These are phyloP conservation scores for Pedinophyceae sp. DNA, from an alignment of 139 green algal genomes.

Conservation along the genomic window DNA sequence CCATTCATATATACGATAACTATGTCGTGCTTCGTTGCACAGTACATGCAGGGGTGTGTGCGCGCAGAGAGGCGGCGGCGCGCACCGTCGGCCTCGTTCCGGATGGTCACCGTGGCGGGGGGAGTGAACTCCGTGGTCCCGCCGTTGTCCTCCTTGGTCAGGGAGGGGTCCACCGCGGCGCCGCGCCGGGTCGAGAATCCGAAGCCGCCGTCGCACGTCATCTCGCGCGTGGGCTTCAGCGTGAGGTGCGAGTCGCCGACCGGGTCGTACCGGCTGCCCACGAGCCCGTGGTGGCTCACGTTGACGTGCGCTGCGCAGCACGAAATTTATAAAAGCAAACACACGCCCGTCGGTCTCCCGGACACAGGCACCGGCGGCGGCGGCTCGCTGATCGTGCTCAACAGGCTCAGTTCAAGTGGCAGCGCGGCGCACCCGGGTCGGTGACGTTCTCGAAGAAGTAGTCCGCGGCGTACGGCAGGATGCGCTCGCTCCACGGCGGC, in stretches of 20 bases:
- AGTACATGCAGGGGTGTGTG: background rate
- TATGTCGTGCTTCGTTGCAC: background rate
- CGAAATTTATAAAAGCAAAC: too few relatives aligned
- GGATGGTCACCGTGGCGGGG: too few relatives aligned
- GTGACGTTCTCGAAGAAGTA: constrained; percentile 29
- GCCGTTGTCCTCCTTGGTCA: background rate
- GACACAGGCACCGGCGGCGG: too few relatives aligned
- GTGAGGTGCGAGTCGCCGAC: too few relatives aligned
- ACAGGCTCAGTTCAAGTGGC: too few relatives aligned
- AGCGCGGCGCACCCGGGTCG: constrained; percentile 20
- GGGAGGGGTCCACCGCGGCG: background rate
- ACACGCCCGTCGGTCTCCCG: too few relatives aligned
- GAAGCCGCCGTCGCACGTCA: too few relatives aligned
- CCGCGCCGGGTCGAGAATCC: background rate
- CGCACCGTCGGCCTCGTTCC: constrained; percentile 11
- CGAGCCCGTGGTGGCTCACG: constrained; percentile 11
- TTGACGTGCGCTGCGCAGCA: constrained; percentile 10
- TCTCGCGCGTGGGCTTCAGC: background rate
- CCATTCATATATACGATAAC: background rate
- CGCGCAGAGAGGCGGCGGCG: background rate
- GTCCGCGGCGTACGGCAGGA: constrained; percentile 14
- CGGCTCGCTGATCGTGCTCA: too few relatives aligned
- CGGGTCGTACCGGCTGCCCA: constrained; percentile 1
- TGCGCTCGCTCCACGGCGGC: background rate
- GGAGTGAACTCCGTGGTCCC: background rate